These are phyloP conservation scores for Auricularia heimuer DNA, from an alignment of 768 basidiomycete species.

Conservation along the genomic window DNA sequence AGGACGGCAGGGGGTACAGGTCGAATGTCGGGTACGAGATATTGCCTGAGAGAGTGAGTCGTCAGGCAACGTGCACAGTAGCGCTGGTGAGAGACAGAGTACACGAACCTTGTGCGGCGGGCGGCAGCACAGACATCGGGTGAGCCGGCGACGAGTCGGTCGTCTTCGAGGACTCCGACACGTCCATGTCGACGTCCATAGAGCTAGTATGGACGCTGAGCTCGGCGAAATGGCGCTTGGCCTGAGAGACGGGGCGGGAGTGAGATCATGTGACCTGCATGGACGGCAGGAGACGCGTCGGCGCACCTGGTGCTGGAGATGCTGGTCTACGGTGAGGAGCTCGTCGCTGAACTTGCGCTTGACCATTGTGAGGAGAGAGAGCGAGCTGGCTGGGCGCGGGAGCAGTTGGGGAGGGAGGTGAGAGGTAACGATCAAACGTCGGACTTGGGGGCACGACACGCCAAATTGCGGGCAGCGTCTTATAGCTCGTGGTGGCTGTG, in stretches of 20 bases:
- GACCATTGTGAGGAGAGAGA: conserved; percentile 38
- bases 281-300: not conserved
- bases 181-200: conserved; percentile 7
- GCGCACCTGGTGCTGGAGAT: not conserved
- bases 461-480: no score
- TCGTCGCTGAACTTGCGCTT: conserved; percentile 69
- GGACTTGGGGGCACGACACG: not conserved
- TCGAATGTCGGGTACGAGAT: conserved; percentile 44
- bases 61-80: not conserved
- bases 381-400: conserved; percentile 1
- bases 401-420: conserved; percentile 3
- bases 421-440: not conserved
- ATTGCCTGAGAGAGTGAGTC: not conserved
- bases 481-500: no score
- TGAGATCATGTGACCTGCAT: not conserved
- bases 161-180: not conserved
- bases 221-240: conserved; percentile 1
- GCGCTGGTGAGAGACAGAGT: not conserved
- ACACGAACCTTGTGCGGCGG: conserved; percentile 1
- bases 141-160: not conserved
- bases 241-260: not conserved
- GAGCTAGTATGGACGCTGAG: not conserved
- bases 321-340: not conserved
- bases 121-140: not conserved
- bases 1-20: conserved; percentile 46